Evolutionary conservation across 2,329 filamentous ascomycete genomes (phyloP).

Genomic region (Aspergillus calidoustus): DNA sequence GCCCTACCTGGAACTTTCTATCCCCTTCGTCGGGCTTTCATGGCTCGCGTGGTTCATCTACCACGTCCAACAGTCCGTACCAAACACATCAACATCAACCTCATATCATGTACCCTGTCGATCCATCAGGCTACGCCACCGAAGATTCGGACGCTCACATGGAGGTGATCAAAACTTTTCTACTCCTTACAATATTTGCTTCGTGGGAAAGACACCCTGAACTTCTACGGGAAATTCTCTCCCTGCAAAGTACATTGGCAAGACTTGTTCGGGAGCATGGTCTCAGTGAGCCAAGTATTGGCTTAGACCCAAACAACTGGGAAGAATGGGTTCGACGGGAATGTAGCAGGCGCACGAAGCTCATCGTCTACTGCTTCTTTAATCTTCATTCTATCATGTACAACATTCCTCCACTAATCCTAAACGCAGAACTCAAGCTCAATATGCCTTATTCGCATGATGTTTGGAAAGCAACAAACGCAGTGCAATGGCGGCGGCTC

Average conservation of each 20-base stretch:
- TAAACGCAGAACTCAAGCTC: constrained; percentile 60
- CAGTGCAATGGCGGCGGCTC: constrained; percentile 54
- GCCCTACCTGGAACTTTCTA: constrained; percentile 48
- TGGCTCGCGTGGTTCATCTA: constrained; percentile 47
- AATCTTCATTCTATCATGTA: constrained; percentile 67
- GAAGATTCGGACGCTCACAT: constrained; percentile 54
- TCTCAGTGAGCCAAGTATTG: constrained; percentile 40
- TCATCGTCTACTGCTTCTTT: constrained; percentile 62
- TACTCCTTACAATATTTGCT: constrained; percentile 62
- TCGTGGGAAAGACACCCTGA: constrained; percentile 64
- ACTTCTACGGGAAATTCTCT: constrained; percentile 60
- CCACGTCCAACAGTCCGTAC: constrained; percentile 50
- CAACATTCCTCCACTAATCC: constrained; percentile 62
- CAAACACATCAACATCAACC: constrained; percentile 41
- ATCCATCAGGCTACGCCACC: constrained; percentile 38
- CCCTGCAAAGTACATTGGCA: constrained; percentile 61
- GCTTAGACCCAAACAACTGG: constrained; percentile 53
- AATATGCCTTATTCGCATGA: constrained; percentile 59
- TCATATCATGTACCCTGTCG: constrained; percentile 34
- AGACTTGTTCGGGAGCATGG: constrained; percentile 61
- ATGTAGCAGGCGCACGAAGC: constrained; percentile 58
- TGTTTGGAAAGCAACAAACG: constrained; percentile 59
- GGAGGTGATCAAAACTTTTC: constrained; percentile 55
- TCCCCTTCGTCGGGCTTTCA: constrained; percentile 43
- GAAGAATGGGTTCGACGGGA: constrained; percentile 59